A percentile compares a stretch with the other conserved stretches of the same genome.
Conservation (phyloP, 129 eudicot species). For the Oenanthe sinensis region DNA sequence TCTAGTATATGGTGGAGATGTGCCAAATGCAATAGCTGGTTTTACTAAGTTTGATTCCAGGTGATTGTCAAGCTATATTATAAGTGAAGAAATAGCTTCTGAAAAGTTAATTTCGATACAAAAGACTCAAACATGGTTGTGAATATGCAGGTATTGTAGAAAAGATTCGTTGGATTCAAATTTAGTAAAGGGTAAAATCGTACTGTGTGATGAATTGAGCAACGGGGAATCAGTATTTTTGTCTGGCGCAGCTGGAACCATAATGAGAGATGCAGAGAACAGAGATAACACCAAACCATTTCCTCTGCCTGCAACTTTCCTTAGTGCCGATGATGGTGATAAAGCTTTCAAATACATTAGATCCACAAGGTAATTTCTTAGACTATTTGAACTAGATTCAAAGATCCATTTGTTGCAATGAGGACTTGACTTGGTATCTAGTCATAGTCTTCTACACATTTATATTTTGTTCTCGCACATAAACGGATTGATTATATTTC, state of each 20-base stretch:
- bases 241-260: constrained; percentile 21
- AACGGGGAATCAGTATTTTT: constrained; percentile 7
- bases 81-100: too few species aligned
- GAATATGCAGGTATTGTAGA: constrained; percentile 15
- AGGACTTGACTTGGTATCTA: neutral
- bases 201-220: constrained; percentile 12
- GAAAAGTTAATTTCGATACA: neutral
- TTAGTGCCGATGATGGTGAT: constrained; percentile 5
- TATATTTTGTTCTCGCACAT: neutral
- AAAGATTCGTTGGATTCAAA: constrained; percentile 9
- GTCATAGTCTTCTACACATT: neutral
- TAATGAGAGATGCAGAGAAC: neutral
- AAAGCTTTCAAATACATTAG: constrained; percentile 8
- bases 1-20: constrained; percentile 38
- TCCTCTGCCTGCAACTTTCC: constrained; percentile 20
- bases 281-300: constrained; percentile 7
- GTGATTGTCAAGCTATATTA: constrained; percentile 9
- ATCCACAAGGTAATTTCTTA: constrained; percentile 12
- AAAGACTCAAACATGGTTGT: neutral
- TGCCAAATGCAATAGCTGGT: constrained; percentile 26
- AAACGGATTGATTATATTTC: too few species aligned
- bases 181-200: constrained; percentile 22
- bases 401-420: neutral
- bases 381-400: neutral
- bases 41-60: constrained; percentile 27